Evolutionary conservation across 1,284 basidiomycete species (phyloP).

Genomic region (Lentinus polychrous): DNA sequence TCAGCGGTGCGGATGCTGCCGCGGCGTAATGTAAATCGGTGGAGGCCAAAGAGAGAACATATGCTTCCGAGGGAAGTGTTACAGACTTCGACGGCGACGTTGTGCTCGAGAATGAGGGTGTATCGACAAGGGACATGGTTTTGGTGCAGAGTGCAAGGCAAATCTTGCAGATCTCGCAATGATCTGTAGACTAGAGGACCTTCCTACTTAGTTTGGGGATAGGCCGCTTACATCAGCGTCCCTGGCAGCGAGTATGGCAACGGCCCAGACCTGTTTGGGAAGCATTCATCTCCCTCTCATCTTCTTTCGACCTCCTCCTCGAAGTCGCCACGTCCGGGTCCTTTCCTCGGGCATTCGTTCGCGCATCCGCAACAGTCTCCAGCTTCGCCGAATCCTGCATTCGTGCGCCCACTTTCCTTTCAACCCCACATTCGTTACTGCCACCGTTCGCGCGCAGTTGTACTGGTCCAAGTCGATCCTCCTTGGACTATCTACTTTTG

Average conservation of each 20-base stretch:
- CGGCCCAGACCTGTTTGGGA: not conserved
- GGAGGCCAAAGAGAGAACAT: slow-evolving; percentile 49
- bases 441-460: not conserved
- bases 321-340: slow-evolving; percentile 14
- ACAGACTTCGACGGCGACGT: slow-evolving; percentile 29
- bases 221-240: slow-evolving; percentile 1
- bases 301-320: slow-evolving; percentile 20
- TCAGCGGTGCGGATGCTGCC: slow-evolving; percentile 49
- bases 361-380: slow-evolving; percentile 11
- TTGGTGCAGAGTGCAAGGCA: not conserved
- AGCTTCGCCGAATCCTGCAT: slow-evolving; percentile 18
- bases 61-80: slow-evolving; percentile 37
- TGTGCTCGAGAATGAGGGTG: slow-evolving; percentile 23
- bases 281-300: slow-evolving; percentile 16
- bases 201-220: not conserved
- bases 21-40: slow-evolving; percentile 46
- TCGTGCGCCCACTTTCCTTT: slow-evolving; percentile 17
- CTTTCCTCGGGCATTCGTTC: no score
- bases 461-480: slow-evolving; percentile 2
- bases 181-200: not conserved
- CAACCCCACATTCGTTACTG: slow-evolving; percentile 20
- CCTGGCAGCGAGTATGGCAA: slow-evolving; percentile 7
- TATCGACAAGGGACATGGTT: slow-evolving; percentile 26
- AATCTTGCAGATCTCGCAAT: slow-evolving; percentile 7
- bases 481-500: not conserved